Percentiles rank a stretch among this genome's conserved stretches.
Conservation (phyloP, 176 grass and related monocot species). For the Aegilops speltoides region DNA sequence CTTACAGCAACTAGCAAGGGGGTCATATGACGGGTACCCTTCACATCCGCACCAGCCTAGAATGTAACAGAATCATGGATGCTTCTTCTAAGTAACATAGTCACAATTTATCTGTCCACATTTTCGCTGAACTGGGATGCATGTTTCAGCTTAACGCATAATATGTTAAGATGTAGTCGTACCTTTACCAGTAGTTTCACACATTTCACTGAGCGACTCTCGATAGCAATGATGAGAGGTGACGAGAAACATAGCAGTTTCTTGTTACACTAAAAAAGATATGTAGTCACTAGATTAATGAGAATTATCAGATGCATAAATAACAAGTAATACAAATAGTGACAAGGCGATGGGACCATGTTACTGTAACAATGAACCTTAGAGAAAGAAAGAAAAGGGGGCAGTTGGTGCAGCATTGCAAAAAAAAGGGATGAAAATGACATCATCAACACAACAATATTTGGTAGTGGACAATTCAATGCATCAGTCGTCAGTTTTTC, state of each 20-base stretch:
- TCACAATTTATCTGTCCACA: background rate
- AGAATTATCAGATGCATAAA: background rate
- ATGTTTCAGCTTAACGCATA: background rate
- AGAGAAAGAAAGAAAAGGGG: background rate
- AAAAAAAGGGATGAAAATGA: background rate
- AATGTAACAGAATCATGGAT: background rate
- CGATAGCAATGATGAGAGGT: background rate
- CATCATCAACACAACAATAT: too few species aligned
- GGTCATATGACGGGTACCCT: background rate
- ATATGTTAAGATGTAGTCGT: background rate
- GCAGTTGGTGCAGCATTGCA: background rate
- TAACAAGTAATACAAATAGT: background rate
- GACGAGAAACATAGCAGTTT: background rate
- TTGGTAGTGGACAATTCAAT: background rate
- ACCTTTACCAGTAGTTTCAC: background rate
- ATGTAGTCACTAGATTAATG: background rate
- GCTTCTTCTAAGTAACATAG: background rate
- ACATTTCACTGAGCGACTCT: background rate
- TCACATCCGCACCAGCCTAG: background rate
- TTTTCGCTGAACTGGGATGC: background rate
- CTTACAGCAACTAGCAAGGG: background rate
- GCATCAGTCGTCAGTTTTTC: background rate
- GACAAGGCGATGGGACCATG: background rate
- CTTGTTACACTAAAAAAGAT: background rate
- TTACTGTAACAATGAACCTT: background rate